These are phyloP conservation scores for Phytophthora foliorum DNA, from an alignment of 352 stramenopile genomes.

Conservation along the genomic window DNA sequence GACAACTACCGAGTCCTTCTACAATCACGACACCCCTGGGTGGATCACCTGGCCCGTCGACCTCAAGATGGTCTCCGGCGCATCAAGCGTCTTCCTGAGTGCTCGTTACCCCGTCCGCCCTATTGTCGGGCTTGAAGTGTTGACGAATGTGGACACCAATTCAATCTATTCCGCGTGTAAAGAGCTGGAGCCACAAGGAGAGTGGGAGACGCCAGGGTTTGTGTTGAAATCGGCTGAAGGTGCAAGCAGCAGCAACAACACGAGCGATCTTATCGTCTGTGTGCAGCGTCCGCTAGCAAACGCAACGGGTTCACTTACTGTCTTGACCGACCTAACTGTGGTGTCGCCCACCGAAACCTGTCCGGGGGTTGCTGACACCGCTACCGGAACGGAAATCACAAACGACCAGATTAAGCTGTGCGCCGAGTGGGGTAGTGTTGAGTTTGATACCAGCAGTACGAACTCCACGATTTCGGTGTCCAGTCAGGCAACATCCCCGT, in stretches of 20 bases:
- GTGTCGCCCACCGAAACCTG: conserved; percentile 31
- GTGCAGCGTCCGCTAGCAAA: conserved; percentile 25
- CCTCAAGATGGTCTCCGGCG: conserved; percentile 29
- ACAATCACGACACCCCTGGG: conserved; percentile 54
- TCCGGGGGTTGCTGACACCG: conserved; percentile 2
- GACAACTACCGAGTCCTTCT: conserved; percentile 50
- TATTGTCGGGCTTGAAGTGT: conserved; percentile 45
- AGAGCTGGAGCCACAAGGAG: conserved; percentile 24
- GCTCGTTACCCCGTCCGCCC: conserved; percentile 42
- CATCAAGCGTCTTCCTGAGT: conserved; percentile 46
- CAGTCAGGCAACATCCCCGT: conserved; percentile 32
- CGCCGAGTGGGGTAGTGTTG: conserved; percentile 31
- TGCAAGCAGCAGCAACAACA: conserved; percentile 18
- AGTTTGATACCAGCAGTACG: conserved; percentile 22
- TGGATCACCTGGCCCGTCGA: conserved; percentile 52
- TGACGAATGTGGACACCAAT: conserved; percentile 32
- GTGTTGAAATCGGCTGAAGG: conserved; percentile 35
- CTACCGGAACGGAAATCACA: conserved; percentile 34
- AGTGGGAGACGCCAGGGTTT: conserved; percentile 34
- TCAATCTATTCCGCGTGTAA: conserved; percentile 35
- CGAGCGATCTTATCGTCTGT: conserved; percentile 42
- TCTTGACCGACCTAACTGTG: conserved; percentile 35
- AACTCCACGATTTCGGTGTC: conserved; percentile 14
- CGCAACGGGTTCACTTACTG: conserved; percentile 22
- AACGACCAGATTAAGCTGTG: conserved; percentile 37